Evolutionary conservation across 2,329 filamentous ascomycete genomes (phyloP), one percentile per base, ranked within the genome.

Genomic region (Pseudodiploospora longispora): DNA sequence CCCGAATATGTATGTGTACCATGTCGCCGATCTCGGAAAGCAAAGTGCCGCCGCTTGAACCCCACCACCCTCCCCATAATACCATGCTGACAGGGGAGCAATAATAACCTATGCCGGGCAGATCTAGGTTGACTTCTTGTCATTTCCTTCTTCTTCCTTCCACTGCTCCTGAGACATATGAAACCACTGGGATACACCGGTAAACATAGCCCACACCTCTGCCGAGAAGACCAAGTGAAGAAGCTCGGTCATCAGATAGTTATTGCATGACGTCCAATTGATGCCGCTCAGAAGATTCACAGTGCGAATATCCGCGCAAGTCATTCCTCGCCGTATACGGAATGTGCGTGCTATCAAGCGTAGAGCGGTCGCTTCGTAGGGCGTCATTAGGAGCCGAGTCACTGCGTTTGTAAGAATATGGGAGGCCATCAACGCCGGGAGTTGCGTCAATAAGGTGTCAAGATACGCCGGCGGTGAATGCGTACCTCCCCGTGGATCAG

Each of bases 401-500:
- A 64, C 50, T 2, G 71, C 61, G 27, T 69, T 63, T 1, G 71
- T 65, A 28, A 78, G 58, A 3, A 76, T 65, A 36, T 71, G 67
- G 0, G 70, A 63, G 0, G 73, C 75, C 6, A 64, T 49, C 5
- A 77, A 54, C 0, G 71, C 66, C 6, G 76, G 75, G 2, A 79
- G 62, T 34, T 65, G 66, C 0, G 74, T 76, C 9, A 80, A 64
- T 37, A 68, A 58, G 5, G 71, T 79, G 38, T 73, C 67, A 10
- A 67, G 55, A 45, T 74, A 75, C n/a, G 58, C 46, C 6, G 65
- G 63, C 35, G 55, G 59, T 19, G 57, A 44, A 30, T 43, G 49
- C 10, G 50, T 43, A 9, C 43, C 41, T 9, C 49, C 44, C 36
- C 57, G 57, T 10, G 57, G 40, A 32, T 69, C 65, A 1, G 59